phyloP scores from a whole-genome alignment of 768 basidiomycete genomes.

The Cystobasidiopsis lactophilus region DNA sequence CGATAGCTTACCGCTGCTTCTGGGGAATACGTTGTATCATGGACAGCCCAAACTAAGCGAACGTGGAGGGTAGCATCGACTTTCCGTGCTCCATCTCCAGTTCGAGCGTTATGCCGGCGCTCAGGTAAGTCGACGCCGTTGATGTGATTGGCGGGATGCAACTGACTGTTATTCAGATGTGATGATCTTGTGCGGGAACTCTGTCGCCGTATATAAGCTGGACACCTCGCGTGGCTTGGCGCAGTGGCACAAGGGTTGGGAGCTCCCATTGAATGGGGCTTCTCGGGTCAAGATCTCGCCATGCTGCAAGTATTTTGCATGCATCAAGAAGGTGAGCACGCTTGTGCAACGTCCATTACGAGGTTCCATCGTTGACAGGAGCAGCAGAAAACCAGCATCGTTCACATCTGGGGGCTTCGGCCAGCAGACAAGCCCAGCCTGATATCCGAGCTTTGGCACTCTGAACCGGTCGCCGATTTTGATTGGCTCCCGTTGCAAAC shows the following conservation, averaged over 20 bases:
- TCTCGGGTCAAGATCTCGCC: not conserved
- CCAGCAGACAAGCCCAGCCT: not conserved
- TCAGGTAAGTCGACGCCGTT: not conserved
- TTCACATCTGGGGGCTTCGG: not conserved
- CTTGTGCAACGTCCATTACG: not conserved
- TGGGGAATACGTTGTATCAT: slow-evolving; percentile 5
- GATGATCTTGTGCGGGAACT: not conserved
- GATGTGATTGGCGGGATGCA: not conserved
- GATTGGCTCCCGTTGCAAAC: slow-evolving; percentile 4
- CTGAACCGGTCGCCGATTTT: not conserved
- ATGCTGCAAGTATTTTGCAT: not conserved
- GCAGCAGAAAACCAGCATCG: not conserved
- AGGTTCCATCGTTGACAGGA: slow-evolving; percentile 1
- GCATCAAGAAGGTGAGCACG: not conserved
- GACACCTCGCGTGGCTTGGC: too few species aligned
- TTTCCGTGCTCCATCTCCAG: slow-evolving; percentile 1
- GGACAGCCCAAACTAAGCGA: not conserved
- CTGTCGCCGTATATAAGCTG: not conserved
- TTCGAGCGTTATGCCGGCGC: slow-evolving; percentile 6
- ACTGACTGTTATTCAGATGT: not conserved
- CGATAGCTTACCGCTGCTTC: slow-evolving; percentile 14
- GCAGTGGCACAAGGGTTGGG: too few species aligned
- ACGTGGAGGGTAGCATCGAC: slow-evolving; percentile 17
- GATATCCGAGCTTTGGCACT: slow-evolving; percentile 4
- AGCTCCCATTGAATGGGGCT: too few species aligned